Evolutionary conservation across 768 basidiomycete species (phyloP).

Genomic region (Amyloporia xantha): DNA sequence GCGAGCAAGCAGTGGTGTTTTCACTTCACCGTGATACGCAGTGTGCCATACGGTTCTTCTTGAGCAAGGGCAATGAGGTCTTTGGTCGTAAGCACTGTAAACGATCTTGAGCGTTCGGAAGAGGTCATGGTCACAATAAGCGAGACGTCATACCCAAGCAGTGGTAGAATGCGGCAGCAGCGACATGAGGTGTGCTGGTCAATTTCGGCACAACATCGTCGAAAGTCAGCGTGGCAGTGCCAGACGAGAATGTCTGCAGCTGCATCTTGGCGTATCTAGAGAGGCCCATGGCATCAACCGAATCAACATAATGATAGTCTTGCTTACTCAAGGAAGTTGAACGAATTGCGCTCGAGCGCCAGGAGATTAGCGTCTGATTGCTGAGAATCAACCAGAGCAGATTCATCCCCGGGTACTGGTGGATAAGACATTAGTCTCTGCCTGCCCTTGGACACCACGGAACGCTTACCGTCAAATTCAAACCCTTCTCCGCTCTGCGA

Average conservation of each 20-base stretch:
- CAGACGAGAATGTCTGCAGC: conserved; percentile 46
- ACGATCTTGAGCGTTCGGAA: too few species aligned
- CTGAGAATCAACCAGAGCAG: conserved; percentile 38
- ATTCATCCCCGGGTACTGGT: conserved; percentile 25
- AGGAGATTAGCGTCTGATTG: conserved; percentile 48
- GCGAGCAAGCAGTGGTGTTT: too few species aligned
- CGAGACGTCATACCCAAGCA: conserved; percentile 60
- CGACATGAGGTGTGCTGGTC: conserved; percentile 70
- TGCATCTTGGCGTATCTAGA: conserved; percentile 76
- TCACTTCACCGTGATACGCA: conserved; percentile 37
- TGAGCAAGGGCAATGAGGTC: conserved; percentile 59
- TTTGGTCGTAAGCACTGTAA: conserved; percentile 76
- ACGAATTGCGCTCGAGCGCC: conserved; percentile 68
- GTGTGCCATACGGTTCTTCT: conserved; percentile 47
- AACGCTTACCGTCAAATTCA: conserved; percentile 51
- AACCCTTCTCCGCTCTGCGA: conserved; percentile 56
- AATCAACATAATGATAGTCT: not conserved
- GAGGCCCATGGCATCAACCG: conserved; percentile 11
- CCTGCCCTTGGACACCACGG: conserved; percentile 4
- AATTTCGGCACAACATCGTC: conserved; percentile 57
- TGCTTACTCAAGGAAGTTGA: conserved; percentile 73
- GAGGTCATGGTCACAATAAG: too few species aligned
- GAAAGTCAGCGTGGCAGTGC: conserved; percentile 45
- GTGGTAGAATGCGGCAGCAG: conserved; percentile 79
- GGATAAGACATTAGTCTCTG: not conserved